Conservation (phyloP, 768 basidiomycete species). For the Astraeus odoratus region DNA sequence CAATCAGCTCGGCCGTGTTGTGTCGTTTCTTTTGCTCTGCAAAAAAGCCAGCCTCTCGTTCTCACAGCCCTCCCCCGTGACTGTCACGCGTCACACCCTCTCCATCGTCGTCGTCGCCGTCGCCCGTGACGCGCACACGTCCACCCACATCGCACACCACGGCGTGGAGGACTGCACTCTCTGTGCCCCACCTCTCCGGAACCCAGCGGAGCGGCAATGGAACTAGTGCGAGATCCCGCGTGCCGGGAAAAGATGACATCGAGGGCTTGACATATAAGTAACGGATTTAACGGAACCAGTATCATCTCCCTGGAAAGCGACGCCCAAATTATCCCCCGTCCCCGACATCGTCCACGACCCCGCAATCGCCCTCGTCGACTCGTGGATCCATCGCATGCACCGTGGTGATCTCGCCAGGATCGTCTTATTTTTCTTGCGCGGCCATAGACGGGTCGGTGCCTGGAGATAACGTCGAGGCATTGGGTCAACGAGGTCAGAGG, state of each 20-base stretch:
- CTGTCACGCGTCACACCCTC: constrained; percentile 26
- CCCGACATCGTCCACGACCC: neutral
- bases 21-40: no score
- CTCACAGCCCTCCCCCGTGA: constrained; percentile 11
- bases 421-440: no score
- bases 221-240: no score
- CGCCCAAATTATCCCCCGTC: constrained; percentile 6
- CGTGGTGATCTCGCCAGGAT: no score
- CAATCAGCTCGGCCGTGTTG: neutral
- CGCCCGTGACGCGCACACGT: neutral
- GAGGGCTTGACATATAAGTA: constrained; percentile 14
- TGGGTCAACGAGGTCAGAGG: no score
- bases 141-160: neutral
- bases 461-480: no score
- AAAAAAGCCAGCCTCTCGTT: constrained; percentile 4
- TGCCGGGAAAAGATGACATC: constrained; percentile 15
- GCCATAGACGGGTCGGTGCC: no score
- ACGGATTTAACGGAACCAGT: constrained; percentile 13
- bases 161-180: no score
- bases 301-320: constrained; percentile 7
- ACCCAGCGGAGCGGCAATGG: no score
- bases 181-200: no score
- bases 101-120: neutral
- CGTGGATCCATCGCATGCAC: neutral
- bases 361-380: neutral